phyloP scores from a whole-genome alignment of 2,329 filamentous ascomycete genomes.

The Metarhizium brunneum region DNA sequence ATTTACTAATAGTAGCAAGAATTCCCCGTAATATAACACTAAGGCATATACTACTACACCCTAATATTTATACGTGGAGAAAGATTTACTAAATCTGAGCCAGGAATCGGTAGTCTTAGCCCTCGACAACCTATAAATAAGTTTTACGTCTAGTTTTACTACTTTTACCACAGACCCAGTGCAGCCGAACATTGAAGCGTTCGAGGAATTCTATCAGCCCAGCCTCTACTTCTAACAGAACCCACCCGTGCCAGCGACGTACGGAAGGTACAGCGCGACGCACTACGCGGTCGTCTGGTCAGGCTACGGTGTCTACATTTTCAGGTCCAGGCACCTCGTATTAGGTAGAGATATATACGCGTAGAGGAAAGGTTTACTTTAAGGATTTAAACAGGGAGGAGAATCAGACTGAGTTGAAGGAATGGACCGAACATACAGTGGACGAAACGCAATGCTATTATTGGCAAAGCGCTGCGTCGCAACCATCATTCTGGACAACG shows the following conservation, averaged over 20 bases:
- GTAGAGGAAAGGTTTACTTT: neutral
- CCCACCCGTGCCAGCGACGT: neutral
- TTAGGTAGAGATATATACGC: neutral
- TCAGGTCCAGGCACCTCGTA: neutral
- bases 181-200: neutral
- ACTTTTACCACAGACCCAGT: neutral
- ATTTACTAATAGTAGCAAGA: neutral
- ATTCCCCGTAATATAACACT: neutral
- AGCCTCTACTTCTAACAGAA: neutral
- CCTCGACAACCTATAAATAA: neutral
- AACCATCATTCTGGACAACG: too few species aligned
- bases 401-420: too few species aligned
- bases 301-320: too few species aligned
- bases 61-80: neutral
- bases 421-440: too few species aligned
- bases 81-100: neutral
- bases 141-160: neutral
- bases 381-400: neutral
- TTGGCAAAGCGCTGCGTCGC: too few species aligned
- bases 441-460: too few species aligned
- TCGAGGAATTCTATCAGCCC: neutral
- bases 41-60: neutral
- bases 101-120: neutral
- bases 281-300: too few species aligned
- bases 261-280: too few species aligned